phyloP scores from a whole-genome alignment of 352 stramenopile genomes.

The Phytophthora podocarpi region DNA sequence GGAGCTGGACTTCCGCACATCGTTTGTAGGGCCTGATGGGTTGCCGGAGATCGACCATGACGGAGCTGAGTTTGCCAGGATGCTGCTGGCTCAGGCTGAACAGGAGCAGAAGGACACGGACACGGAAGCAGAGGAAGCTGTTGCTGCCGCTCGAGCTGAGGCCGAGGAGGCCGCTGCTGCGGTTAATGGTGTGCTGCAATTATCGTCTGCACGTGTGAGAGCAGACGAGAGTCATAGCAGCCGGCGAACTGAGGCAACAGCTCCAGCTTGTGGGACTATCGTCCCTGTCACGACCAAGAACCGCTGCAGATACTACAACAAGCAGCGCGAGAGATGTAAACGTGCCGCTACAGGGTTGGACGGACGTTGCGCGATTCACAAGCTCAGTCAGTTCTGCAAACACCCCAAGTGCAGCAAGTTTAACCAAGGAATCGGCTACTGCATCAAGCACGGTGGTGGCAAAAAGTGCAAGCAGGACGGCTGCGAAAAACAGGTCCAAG shows the following conservation, averaged over 20 bases:
- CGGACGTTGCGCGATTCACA: slow-evolving; percentile 79
- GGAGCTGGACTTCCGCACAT: slow-evolving; percentile 79
- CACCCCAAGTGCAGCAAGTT: slow-evolving; percentile 82
- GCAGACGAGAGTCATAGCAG: slow-evolving; percentile 12
- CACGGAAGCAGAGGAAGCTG: slow-evolving; percentile 24
- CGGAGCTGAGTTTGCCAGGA: slow-evolving; percentile 68
- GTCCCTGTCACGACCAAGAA: slow-evolving; percentile 40
- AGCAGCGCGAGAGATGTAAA: slow-evolving; percentile 68
- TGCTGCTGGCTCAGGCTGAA: slow-evolving; percentile 73
- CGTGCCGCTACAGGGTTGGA: slow-evolving; percentile 73
- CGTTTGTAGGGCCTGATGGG: slow-evolving; percentile 58
- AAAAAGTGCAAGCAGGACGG: slow-evolving; percentile 85
- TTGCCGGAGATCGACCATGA: slow-evolving; percentile 75
- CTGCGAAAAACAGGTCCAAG: slow-evolving; percentile 84
- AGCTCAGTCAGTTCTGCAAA: slow-evolving; percentile 86
- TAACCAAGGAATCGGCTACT: slow-evolving; percentile 85
- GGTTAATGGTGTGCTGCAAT: slow-evolving; percentile 26
- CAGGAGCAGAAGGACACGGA: slow-evolving; percentile 43
- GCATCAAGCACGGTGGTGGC: slow-evolving; percentile 84
- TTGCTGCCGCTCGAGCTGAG: slow-evolving; percentile 20
- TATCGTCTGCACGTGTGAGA: slow-evolving; percentile 20
- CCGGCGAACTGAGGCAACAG: slow-evolving; percentile 5
- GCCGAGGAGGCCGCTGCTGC: slow-evolving; percentile 26
- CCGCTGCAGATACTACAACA: slow-evolving; percentile 76
- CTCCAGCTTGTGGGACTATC: slow-evolving; percentile 14